phyloP scores from a whole-genome alignment of 2,329 filamentous ascomycete species.

The Alternaria hordeiaustralica region DNA sequence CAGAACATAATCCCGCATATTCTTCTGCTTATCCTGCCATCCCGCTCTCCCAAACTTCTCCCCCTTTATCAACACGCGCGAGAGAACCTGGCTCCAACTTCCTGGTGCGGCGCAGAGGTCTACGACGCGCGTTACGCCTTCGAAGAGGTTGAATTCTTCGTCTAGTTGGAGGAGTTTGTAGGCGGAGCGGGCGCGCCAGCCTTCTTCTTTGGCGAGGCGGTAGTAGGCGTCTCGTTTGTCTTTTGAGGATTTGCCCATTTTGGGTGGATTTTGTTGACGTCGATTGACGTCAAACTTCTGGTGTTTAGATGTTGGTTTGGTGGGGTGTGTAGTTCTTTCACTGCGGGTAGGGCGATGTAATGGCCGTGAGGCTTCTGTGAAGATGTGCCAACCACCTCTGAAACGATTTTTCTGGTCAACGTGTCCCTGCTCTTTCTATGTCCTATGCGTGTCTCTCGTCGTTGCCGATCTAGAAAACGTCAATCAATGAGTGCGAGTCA shows the following conservation, averaged over 20 bases:
- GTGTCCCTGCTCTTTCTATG: neutral
- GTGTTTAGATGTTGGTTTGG: neutral
- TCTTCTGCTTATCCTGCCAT: slow-evolving; percentile 84
- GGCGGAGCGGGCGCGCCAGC: slow-evolving; percentile 93
- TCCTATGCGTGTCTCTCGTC: too few relatives aligned
- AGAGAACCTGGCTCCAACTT: slow-evolving; percentile 97
- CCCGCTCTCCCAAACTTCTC: slow-evolving; percentile 86
- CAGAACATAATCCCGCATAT: slow-evolving; percentile 67
- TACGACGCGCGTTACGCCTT: slow-evolving; percentile 87
- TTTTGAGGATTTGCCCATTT: slow-evolving; percentile 96
- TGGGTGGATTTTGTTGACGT: neutral
- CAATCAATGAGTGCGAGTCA: slow-evolving; percentile 10
- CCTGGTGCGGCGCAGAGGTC: slow-evolving; percentile 95
- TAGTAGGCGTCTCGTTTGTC: slow-evolving; percentile 99
- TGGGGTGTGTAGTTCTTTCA: neutral
- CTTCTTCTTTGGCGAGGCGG: slow-evolving; percentile 96
- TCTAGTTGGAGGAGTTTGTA: slow-evolving; percentile 98
- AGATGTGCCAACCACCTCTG: accelerated
- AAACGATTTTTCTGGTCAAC: neutral
- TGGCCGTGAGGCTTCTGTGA: neutral
- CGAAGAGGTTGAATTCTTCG: slow-evolving; percentile 93
- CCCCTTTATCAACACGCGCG: slow-evolving; percentile 88
- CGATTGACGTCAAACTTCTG: neutral
- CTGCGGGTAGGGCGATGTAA: neutral
- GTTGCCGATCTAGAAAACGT: neutral